These are phyloP conservation scores for Boletellus ananas DNA, from an alignment of 768 basidiomycete species.

Conservation along the genomic window DNA sequence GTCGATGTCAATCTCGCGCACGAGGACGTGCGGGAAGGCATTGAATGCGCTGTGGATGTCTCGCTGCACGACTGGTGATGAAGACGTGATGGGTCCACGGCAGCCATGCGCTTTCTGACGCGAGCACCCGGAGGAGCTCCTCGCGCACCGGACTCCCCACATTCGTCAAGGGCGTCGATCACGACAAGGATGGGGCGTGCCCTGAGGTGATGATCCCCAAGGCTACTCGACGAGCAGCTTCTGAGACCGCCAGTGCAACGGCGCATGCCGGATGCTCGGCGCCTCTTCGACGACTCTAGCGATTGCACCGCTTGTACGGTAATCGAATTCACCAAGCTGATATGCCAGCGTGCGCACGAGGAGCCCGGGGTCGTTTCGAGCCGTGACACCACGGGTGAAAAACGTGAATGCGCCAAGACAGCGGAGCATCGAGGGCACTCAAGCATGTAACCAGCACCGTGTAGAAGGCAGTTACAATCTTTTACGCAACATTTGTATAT, in stretches of 20 bases:
- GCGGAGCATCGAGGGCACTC: constrained; percentile 1
- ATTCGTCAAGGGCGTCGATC: constrained; percentile 38
- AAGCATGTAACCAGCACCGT: constrained; percentile 9
- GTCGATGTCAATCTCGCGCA: constrained; percentile 24
- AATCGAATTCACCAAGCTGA: constrained; percentile 33
- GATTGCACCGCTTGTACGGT: constrained; percentile 27
- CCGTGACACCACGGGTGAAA: constrained; percentile 32
- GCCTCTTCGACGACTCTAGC: constrained; percentile 21
- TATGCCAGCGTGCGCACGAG: constrained; percentile 35
- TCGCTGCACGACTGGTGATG: constrained; percentile 32
- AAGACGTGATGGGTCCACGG: constrained; percentile 29
- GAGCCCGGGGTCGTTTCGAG: constrained; percentile 26
- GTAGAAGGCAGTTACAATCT: constrained; percentile 24
- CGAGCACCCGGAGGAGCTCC: constrained; percentile 29
- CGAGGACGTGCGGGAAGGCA: constrained; percentile 8
- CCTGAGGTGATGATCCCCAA: constrained; percentile 11
- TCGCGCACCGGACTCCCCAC: constrained; percentile 22
- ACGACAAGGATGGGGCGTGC: constrained; percentile 30
- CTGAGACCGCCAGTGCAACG: constrained; percentile 31
- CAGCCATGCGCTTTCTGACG: constrained; percentile 15
- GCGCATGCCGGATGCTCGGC: constrained; percentile 29
- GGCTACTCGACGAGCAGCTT: constrained; percentile 30
- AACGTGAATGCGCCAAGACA: constrained; percentile 36
- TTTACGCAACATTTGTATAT: constrained; percentile 28
- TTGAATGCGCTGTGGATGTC: constrained; percentile 23